Evolutionary conservation across 2,329 filamentous ascomycete genomes (phyloP).

Genomic region (Colletotrichum sp.): DNA sequence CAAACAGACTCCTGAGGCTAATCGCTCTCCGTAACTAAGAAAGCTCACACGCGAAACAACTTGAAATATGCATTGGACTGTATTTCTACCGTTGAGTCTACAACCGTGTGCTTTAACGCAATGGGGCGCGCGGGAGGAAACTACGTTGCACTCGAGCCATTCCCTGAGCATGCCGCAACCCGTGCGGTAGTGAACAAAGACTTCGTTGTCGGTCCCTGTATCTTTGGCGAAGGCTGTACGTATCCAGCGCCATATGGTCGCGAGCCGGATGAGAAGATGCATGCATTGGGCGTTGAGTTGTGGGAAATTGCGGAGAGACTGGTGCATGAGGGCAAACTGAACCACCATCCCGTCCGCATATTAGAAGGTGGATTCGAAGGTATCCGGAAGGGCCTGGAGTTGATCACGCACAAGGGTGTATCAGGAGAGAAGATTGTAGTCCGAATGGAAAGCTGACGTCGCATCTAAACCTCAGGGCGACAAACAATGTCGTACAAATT

Average conservation of each 20-base stretch:
- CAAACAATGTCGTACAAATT: not conserved
- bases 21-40: not conserved
- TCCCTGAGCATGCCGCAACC: not conserved
- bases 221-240: slow-evolving; percentile 27
- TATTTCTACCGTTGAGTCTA: slow-evolving; percentile 32
- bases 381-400: slow-evolving; percentile 18
- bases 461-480: not conserved
- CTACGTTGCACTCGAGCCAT: slow-evolving; percentile 24
- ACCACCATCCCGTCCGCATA: slow-evolving; percentile 11
- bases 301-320: slow-evolving; percentile 11
- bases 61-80: slow-evolving; percentile 38
- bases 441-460: not conserved
- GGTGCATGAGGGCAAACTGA: slow-evolving; percentile 17
- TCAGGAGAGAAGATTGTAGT: not conserved
- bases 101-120: slow-evolving; percentile 27
- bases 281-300: slow-evolving; percentile 3
- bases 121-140: slow-evolving; percentile 25
- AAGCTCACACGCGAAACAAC: not conserved
- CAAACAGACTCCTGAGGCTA: slow-evolving; percentile 20
- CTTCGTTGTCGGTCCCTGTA: slow-evolving; percentile 31
- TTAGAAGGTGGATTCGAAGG: not conserved
- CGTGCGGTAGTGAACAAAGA: slow-evolving; percentile 25
- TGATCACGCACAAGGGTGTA: not conserved
- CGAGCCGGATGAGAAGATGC: slow-evolving; percentile 6
- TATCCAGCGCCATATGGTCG: slow-evolving; percentile 25